A percentile compares a stretch with the other conserved stretches of the same genome.
phyloP scores from a whole-genome alignment of 495 filamentous ascomycete genomes.

The Talaromyces ruber region DNA sequence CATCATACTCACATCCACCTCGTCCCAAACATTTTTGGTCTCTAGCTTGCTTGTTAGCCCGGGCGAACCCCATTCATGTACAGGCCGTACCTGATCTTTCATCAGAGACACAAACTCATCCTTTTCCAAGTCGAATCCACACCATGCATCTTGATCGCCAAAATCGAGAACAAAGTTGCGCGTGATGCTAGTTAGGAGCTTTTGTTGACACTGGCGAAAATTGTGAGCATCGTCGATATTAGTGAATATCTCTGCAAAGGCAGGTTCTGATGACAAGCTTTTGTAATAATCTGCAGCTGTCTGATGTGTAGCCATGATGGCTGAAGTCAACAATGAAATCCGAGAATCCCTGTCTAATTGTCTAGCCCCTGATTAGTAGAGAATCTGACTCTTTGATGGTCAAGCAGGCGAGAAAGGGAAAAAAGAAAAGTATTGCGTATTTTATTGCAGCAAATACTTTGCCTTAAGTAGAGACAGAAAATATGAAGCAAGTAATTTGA shows the following conservation, averaged over 20 bases:
- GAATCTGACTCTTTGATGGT: not conserved
- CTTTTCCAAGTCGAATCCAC: conserved; percentile 47
- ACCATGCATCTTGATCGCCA: conserved; percentile 51
- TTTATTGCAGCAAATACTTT: not conserved
- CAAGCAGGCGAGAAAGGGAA: not conserved
- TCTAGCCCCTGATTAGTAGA: not conserved
- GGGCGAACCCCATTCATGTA: no score
- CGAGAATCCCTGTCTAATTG: not conserved
- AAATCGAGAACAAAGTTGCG: conserved; percentile 68
- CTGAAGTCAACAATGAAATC: not conserved
- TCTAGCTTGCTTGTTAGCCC: conserved; percentile 13
- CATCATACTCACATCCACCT: conserved; percentile 58
- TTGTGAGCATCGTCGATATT: conserved; percentile 46
- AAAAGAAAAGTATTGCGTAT: not conserved
- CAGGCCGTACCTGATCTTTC: conserved; percentile 20
- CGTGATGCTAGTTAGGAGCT: conserved; percentile 30
- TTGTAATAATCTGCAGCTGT: conserved; percentile 30
- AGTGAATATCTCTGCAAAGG: conserved; percentile 29
- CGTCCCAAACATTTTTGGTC: conserved; percentile 33
- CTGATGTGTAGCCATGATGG: conserved; percentile 8
- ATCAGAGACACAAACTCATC: conserved; percentile 34
- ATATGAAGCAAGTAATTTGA: not conserved
- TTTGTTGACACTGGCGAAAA: conserved; percentile 30
- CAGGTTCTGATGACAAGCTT: conserved; percentile 14
- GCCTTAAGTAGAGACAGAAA: not conserved